Conservation (phyloP, 257 asterid species). For the Jaltomata sinuosa region DNA sequence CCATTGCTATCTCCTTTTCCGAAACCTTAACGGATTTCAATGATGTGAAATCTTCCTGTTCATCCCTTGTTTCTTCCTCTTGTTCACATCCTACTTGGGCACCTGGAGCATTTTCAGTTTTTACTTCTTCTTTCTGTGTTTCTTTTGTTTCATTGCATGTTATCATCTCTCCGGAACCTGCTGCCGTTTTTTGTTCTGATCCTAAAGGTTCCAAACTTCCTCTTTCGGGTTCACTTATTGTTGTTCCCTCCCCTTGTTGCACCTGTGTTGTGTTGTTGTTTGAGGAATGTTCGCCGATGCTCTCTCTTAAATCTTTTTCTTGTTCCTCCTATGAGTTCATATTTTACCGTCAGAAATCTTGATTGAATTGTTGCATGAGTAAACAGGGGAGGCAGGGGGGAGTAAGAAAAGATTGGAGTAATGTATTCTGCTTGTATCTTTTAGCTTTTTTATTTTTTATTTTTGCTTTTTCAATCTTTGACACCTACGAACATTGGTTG, state of each 20-base stretch:
- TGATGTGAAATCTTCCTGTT: background rate
- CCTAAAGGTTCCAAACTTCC: background rate
- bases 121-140: background rate
- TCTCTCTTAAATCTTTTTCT: background rate
- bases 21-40: background rate
- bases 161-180: constrained; percentile 11
- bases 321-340: background rate
- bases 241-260: background rate
- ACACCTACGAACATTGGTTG: background rate
- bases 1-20: background rate
- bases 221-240: background rate
- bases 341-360: background rate
- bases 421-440: background rate
- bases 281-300: background rate
- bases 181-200: constrained; percentile 1
- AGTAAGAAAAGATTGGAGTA: background rate
- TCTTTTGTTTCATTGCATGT: background rate
- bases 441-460: background rate
- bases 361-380: background rate
- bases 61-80: background rate
- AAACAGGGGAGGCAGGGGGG: background rate
- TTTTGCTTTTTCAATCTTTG: background rate
- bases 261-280: background rate
- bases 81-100: background rate
- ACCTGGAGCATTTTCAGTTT: background rate